Base-by-base conservation (phyloP, 345 rosid species). In the Rhodomyrtus tomentosa region DNA sequence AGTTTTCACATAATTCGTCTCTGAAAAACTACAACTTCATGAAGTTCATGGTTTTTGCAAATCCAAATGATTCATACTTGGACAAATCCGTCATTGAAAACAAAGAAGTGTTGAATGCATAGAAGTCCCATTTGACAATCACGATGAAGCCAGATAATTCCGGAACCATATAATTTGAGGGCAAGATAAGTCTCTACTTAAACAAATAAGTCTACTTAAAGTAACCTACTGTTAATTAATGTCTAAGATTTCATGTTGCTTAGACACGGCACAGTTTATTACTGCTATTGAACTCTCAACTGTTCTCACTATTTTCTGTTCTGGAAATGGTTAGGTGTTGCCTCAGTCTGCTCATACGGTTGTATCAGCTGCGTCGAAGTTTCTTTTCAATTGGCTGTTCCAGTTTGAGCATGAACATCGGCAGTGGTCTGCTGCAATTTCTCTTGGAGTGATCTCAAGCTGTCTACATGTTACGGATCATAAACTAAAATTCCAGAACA, bases 381-480 rank as follows among this genome's bases (percentile, higher is more conserved):
- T 93, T 92, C 92, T 96, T 40, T 74, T 94, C 88, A 90, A 88
- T 84, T 94, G 98, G 98, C 85, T 96, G 88, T 91, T 90, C 90
- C 93, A 94, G 91, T 90, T 92, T 89, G 95, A 95, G 82, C 98
- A 94, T 88, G 98, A 96, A 86, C 92, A 95, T 86, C 94, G 97
- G 88, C 98, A 96, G 85, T 96, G 98, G 99, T 91, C 98, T 52
- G 96, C 99, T 84, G 96, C 95, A 85, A 89, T 96, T 84, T 93
- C 99, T 89, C 96, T 96, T 90, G 99, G 99, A 87, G 89, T 94
- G 89, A 90, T 95, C 84, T 90, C 98, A 42, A 91, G 92, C 58
- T 90, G 95, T 87, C 86, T 95, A 49, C 96, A 96, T 83, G 93
- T 91, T 72, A 96, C 99, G 52, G 96, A 96, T 88, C 95, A 93